Evolutionary conservation across 106 monocot species (phyloP).

Genomic region (Phalaenopsis equestris): DNA sequence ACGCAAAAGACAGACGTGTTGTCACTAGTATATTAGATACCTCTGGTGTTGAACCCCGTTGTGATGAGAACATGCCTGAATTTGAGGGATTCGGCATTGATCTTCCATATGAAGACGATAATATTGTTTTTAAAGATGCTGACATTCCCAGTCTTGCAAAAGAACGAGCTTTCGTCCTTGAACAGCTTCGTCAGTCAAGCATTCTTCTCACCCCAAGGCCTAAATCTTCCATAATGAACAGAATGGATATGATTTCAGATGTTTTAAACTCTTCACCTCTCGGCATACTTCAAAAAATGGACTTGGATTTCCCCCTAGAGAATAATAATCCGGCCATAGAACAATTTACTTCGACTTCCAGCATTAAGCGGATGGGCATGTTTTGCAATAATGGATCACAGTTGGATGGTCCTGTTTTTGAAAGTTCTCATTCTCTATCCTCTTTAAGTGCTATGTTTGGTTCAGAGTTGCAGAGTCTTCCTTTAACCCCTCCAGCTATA

Average conservation of each 20-base stretch:
- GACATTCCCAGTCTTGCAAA: conserved; percentile 21
- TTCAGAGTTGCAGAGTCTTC: conserved; percentile 13
- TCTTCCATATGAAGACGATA: conserved; percentile 12
- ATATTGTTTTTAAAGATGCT: conserved; percentile 10
- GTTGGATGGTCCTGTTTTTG: conserved; percentile 12
- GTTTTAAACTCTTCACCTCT: conserved; percentile 32
- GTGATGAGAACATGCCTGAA: conserved; percentile 30
- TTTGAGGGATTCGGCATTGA: conserved; percentile 45
- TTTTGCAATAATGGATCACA: conserved; percentile 12
- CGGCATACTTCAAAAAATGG: conserved; percentile 19
- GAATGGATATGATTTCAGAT: conserved; percentile 26
- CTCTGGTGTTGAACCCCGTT: neutral
- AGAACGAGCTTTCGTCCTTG: conserved; percentile 27
- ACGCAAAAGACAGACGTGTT: conserved; percentile 11
- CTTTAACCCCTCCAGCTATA: conserved; percentile 41
- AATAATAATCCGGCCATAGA: conserved; percentile 16
- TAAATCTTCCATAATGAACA: conserved; percentile 17
- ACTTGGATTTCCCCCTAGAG: conserved; percentile 9
- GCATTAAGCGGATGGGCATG: conserved; percentile 6
- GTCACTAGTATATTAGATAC: neutral
- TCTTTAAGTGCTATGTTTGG: conserved; percentile 15
- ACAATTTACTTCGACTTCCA: conserved; percentile 9
- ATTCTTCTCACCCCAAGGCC: conserved; percentile 10
- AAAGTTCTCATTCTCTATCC: conserved; percentile 17
- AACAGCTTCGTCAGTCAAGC: conserved; percentile 24